Base-by-base conservation (phyloP, 805 yeast species). In the Metschnikowia noctiluminum region DNA sequence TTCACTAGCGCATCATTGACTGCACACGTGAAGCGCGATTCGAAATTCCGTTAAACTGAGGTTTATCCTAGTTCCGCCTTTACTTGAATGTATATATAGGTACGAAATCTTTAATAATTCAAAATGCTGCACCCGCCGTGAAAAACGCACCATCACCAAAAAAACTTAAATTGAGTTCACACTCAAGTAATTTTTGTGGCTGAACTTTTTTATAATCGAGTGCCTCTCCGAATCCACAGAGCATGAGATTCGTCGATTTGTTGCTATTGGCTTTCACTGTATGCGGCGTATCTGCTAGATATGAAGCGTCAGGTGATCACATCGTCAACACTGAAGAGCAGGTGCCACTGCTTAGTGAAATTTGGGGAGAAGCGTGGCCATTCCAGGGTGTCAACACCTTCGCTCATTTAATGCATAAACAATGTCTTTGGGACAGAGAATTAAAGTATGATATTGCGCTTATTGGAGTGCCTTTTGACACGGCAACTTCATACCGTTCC, bases 391-490 rank as follows among this genome's bases (percentile, higher is more conserved):
- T 82, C 40, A 78, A 78, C 59, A 79, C 88, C 0, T 88, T 86
- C 74, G 95, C 94, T 2, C 94, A 88, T 53, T 67, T 88, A 43
- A 81, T 81, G 26, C 74, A 78, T 48, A 71, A 77, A 36, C 73
- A 73, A 50, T 88, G 96, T 61, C 71, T 87, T 16, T 41, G 77
- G 2, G 65, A 79, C 37, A 64, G 78, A 38, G 71, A 74, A 6
- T 52, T 62, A 7, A 58, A 69, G 1, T 89, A 75, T 56, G 96
- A 88, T 57, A 77, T 88, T 42, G 96, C 84, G 0, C 54, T 88
- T 12, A 74, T 87, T 48, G 96, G 96, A 5, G 84, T 85, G 1
- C 95, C 95, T 0, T 88, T 87, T 57, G 96, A 87, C 60, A 87
- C 94, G 7, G 92, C 92, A 0, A 84, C 83, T 0, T 77, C 90